Conservation (phyloP, 2,329 filamentous ascomycete genomes). For the Colletotrichum australisinense region DNA sequence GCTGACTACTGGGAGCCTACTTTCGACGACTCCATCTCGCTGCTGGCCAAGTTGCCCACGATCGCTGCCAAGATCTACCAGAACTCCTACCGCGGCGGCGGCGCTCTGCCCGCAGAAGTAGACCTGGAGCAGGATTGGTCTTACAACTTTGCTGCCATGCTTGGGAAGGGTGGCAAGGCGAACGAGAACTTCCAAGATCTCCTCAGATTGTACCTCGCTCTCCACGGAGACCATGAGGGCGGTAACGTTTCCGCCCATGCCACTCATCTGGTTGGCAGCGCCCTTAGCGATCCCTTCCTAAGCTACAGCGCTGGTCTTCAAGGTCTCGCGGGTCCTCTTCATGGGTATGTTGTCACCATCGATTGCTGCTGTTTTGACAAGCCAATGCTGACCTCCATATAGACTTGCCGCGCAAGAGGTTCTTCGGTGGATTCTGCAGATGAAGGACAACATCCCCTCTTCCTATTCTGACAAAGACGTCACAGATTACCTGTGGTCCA, state of each 20-base stretch:
- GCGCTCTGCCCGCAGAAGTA: conserved; percentile 78
- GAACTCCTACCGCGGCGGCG: conserved; percentile 82
- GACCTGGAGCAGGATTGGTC: conserved; percentile 94
- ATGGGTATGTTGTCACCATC: conserved; percentile 39
- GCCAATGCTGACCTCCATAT: conserved; percentile 7
- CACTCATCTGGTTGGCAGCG: conserved; percentile 94
- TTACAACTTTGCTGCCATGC: conserved; percentile 97
- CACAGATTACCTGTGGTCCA: conserved; percentile 90
- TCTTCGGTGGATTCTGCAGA: conserved; percentile 94
- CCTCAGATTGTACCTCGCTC: conserved; percentile 90
- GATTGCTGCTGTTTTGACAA: neutral
- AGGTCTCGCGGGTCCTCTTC: conserved; percentile 87
- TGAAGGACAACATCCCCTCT: conserved; percentile 88
- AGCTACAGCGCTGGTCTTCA: conserved; percentile 96
- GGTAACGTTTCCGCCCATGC: conserved; percentile 97
- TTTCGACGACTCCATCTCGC: conserved; percentile 93
- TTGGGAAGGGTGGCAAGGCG: conserved; percentile 88
- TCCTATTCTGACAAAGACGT: conserved; percentile 85
- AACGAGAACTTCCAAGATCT: conserved; percentile 97
- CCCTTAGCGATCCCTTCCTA: conserved; percentile 93
- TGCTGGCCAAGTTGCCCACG: conserved; percentile 95
- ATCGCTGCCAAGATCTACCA: conserved; percentile 99
- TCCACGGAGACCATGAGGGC: conserved; percentile 98
- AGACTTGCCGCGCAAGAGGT: conserved; percentile 96
- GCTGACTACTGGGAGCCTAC: conserved; percentile 99